Conservation (phyloP, 768 basidiomycete species). For the Amanita thiersii region DNA sequence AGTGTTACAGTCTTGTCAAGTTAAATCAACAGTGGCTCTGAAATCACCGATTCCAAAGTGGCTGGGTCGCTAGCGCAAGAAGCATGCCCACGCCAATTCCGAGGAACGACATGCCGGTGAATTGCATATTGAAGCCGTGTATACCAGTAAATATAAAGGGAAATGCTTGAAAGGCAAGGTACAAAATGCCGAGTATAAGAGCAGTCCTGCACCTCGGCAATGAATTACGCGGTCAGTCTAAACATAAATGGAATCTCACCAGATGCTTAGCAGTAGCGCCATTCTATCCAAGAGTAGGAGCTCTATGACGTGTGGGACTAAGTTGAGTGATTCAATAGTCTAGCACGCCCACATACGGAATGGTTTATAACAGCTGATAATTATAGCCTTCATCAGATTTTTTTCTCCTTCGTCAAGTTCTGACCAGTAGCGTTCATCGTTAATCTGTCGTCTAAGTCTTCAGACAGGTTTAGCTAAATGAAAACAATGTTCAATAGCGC, state of each 20-base stretch:
- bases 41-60: conserved; percentile 45
- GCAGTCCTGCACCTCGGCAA: conserved; percentile 35
- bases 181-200: conserved; percentile 51
- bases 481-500: neutral
- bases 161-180: conserved; percentile 58
- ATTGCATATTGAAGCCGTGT: conserved; percentile 40
- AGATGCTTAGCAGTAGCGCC: conserved; percentile 63
- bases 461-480: neutral
- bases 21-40: neutral
- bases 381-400: conserved; percentile 37
- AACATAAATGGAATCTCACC: conserved; percentile 38
- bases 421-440: conserved; percentile 45
- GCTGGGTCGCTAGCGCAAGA: conserved; percentile 43
- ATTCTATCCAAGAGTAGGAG: conserved; percentile 63
- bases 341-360: conserved; percentile 45
- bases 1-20: neutral
- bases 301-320: conserved; percentile 27
- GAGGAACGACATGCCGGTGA: conserved; percentile 49
- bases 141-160: conserved; percentile 42
- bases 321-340: neutral
- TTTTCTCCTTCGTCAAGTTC: conserved; percentile 46
- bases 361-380: conserved; percentile 57
- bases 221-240: conserved; percentile 32
- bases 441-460: conserved; percentile 49
- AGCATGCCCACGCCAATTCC: conserved; percentile 55